phyloP scores from a whole-genome alignment of 345 rosid genomes.

The Corchorus olitorius region DNA sequence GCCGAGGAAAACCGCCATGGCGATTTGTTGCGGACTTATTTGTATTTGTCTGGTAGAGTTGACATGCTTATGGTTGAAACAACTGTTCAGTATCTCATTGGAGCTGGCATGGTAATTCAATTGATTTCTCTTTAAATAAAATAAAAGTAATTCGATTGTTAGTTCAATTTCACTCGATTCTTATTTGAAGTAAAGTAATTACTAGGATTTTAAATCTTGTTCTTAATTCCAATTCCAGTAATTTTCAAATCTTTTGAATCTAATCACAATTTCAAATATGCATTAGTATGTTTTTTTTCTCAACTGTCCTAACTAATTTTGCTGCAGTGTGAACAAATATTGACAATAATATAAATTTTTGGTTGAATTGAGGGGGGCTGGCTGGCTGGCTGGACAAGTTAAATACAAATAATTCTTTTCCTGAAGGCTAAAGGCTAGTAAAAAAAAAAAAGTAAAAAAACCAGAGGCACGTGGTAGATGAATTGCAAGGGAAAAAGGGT shows the following conservation, averaged over 20 bases:
- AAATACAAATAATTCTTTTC: not conserved
- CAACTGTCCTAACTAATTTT: too few relatives aligned
- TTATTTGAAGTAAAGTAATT: not conserved
- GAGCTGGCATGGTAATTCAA: slow-evolving; percentile 63
- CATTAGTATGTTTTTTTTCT: too few relatives aligned
- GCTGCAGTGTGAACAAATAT: too few relatives aligned
- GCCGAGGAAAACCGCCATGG: slow-evolving; percentile 87
- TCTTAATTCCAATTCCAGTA: too few relatives aligned
- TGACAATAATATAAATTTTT: too few relatives aligned
- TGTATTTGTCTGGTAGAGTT: slow-evolving; percentile 79
- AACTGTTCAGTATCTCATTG: slow-evolving; percentile 64
- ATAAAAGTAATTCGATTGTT: too few relatives aligned
- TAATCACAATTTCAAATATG: too few relatives aligned
- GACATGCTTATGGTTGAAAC: slow-evolving; percentile 67
- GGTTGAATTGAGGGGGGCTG: not conserved
- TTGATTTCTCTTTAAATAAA: not conserved
- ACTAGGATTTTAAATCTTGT: too few relatives aligned
- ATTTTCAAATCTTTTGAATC: too few relatives aligned
- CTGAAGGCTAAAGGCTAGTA: not conserved
- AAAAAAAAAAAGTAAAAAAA: not conserved
- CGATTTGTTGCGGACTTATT: slow-evolving; percentile 53
- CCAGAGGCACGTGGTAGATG: not conserved
- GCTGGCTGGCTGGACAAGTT: not conserved
- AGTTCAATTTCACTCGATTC: not conserved
- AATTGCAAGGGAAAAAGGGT: not conserved